These are phyloP conservation scores for Zymoseptoria crescenta DNA, from an alignment of 2,329 filamentous ascomycete genomes.

Conservation along the genomic window DNA sequence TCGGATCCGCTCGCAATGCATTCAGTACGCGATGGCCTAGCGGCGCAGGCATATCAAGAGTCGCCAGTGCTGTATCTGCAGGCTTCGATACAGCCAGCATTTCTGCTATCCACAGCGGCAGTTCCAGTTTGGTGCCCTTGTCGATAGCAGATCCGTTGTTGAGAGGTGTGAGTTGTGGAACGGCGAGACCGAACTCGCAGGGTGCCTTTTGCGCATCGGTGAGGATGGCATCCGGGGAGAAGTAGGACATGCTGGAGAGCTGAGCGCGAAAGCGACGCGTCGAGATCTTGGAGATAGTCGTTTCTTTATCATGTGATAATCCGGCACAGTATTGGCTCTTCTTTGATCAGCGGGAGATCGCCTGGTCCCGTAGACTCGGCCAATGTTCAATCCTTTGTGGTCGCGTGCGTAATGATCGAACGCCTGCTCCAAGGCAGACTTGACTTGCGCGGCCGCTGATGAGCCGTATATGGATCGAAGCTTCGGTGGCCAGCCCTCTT, in stretches of 20 bases:
- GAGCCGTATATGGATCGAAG: background rate
- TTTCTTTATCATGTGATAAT: background rate
- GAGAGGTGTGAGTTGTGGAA: constrained; percentile 79
- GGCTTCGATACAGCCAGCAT: constrained; percentile 66
- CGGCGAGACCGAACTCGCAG: constrained; percentile 86
- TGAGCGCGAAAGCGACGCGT: constrained; percentile 12
- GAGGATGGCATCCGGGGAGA: constrained; percentile 75
- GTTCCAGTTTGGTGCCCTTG: constrained; percentile 66
- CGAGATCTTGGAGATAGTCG: background rate
- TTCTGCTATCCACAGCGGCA: constrained; percentile 91
- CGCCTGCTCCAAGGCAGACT: background rate
- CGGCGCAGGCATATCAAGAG: constrained; percentile 71
- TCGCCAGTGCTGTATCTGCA: constrained; percentile 53
- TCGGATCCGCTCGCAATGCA: constrained; percentile 82
- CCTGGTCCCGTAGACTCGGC: background rate
- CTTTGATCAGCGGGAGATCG: background rate
- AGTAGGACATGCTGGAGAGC: constrained; percentile 54
- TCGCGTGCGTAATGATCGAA: background rate
- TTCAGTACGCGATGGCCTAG: constrained; percentile 75
- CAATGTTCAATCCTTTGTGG: background rate
- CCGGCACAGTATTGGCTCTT: too few relatives aligned
- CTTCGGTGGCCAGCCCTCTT: background rate
- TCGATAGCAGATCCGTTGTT: constrained; percentile 68
- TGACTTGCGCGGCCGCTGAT: background rate
- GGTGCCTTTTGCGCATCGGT: constrained; percentile 92